Conservation (phyloP, 495 filamentous ascomycete genomes). For the Cudoniella acicularis region DNA sequence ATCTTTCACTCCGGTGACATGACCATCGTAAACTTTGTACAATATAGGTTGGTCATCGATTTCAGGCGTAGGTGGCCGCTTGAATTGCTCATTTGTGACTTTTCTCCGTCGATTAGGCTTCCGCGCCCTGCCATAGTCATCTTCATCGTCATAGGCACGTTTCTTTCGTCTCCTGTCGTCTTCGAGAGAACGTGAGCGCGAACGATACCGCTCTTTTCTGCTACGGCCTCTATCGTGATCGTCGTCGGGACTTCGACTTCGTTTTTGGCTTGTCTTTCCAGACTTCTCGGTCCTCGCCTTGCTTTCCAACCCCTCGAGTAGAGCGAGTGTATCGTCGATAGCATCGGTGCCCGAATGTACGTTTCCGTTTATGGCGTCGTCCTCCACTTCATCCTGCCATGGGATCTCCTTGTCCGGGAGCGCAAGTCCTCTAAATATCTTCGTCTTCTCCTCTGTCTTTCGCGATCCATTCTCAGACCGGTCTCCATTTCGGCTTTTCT, state of each 20-base stretch:
- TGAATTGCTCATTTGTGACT: conserved; percentile 62
- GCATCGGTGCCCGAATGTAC: conserved; percentile 41
- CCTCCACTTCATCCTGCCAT: conserved; percentile 50
- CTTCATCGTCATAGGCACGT: conserved; percentile 50
- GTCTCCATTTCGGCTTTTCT: conserved; percentile 30
- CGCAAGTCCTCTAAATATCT: conserved; percentile 84
- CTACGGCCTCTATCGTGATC: conserved; percentile 41
- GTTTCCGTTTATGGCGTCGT: conserved; percentile 23
- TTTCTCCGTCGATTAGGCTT: conserved; percentile 44
- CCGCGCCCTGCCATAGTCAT: conserved; percentile 56
- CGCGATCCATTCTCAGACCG: conserved; percentile 32
- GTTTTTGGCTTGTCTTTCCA: conserved; percentile 52
- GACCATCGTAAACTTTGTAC: conserved; percentile 87
- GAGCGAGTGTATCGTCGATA: conserved; percentile 91
- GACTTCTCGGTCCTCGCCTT: conserved; percentile 49
- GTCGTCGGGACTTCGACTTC: conserved; percentile 68
- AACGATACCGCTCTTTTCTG: conserved; percentile 34
- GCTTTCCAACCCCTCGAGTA: conserved; percentile 80
- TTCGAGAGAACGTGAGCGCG: conserved; percentile 40
- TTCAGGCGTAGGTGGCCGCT: conserved; percentile 70
- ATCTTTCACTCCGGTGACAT: conserved; percentile 87
- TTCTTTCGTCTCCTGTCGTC: conserved; percentile 46
- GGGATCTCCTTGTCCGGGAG: conserved; percentile 73
- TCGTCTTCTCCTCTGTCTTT: conserved; percentile 57
- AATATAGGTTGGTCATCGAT: conserved; percentile 76